Base-by-base conservation (phyloP, 2,329 filamentous ascomycete genomes). In the Fusarium pilosicola region DNA sequence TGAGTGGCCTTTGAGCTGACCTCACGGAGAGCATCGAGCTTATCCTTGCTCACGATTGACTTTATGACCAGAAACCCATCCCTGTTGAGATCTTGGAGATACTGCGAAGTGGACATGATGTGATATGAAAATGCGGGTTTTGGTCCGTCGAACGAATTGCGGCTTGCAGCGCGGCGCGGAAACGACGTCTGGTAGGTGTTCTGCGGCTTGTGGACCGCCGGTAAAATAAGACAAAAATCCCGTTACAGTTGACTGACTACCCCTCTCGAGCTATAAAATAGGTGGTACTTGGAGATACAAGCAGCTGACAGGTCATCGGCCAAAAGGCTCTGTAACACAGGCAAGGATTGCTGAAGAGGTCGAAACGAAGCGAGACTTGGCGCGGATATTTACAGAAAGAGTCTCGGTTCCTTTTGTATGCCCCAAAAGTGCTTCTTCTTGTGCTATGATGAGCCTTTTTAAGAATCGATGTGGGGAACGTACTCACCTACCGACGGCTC, bases 21-120 rank as follows among this genome's bases (percentile, higher is more conserved):
- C 61, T 80, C 79, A 76, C 91, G 92, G 71, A 96, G 90, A 26
- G 83, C 77, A 30, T 84, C 70, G 49, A 96, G 85, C 68, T 90
- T 85, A 24, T 83, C 64, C 5, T 86, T 81, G 65, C 86, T 83
- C 76, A 97, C 86, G 71, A 94, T 85, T 41, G 87, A 88, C 45
- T 89, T 91, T 78, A 96, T 87, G 63, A 93, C 83, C 55, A 96
- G 92, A 86, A 92, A 97, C 81, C 94, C 94, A 81, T 96, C 89
- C 60, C 85, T 84, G 71, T 91, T 86, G 75, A 96, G 91, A 66
- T 86, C 81, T 70, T 85, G 83, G 59, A 81, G 76, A 49, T 77
- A 77, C 67, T 74, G 74, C 54, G 76, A 76, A 56, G 65, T 44
- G 44, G 68, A 63, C 51, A 68, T 73, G 64, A 56, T 66, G 58